Percentiles rank a stretch among this genome's conserved stretches.
Evolutionary conservation across 2,329 filamentous ascomycete genomes (phyloP).

Genomic region (Colletotrichum tofieldiae): DNA sequence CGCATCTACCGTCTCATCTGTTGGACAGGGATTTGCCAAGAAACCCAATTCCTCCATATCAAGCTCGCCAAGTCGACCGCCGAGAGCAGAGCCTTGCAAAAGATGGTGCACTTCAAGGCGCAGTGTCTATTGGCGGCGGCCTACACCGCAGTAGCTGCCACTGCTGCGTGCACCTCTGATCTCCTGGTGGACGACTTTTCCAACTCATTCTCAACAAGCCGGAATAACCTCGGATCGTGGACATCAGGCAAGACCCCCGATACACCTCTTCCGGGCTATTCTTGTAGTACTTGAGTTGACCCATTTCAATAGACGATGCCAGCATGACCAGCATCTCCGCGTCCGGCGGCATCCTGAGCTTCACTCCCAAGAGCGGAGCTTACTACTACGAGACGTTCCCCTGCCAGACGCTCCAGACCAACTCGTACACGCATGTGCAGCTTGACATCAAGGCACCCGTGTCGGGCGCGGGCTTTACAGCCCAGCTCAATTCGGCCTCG

Average conservation of each 20-base stretch:
- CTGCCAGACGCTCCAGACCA: slow-evolving; percentile 61
- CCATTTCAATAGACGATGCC: slow-evolving; percentile 60
- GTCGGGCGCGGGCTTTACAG: slow-evolving; percentile 48
- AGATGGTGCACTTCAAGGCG: slow-evolving; percentile 43
- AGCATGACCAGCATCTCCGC: slow-evolving; percentile 61
- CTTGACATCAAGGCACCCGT: slow-evolving; percentile 46
- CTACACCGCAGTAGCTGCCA: slow-evolving; percentile 40
- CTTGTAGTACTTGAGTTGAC: slow-evolving; percentile 25
- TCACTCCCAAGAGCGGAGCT: slow-evolving; percentile 63
- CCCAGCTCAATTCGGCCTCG: slow-evolving; percentile 57
- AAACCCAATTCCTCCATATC: not conserved
- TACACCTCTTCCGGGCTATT: not conserved
- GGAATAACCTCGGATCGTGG: slow-evolving; percentile 53
- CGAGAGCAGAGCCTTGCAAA: slow-evolving; percentile 9
- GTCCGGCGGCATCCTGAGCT: slow-evolving; percentile 61
- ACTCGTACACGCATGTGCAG: slow-evolving; percentile 63
- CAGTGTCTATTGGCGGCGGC: slow-evolving; percentile 40
- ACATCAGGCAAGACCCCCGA: slow-evolving; percentile 53
- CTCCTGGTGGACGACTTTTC: slow-evolving; percentile 54
- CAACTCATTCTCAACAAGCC: slow-evolving; percentile 50
- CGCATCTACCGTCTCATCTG: not conserved
- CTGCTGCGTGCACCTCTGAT: slow-evolving; percentile 48
- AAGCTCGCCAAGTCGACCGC: not conserved
- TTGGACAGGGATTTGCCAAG: slow-evolving; percentile 1
- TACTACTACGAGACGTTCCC: slow-evolving; percentile 70